A percentile compares a stretch with the other conserved stretches of the same genome.
phyloP scores from a whole-genome alignment of 768 basidiomycete species.

The Artomyces pyxidatus region DNA sequence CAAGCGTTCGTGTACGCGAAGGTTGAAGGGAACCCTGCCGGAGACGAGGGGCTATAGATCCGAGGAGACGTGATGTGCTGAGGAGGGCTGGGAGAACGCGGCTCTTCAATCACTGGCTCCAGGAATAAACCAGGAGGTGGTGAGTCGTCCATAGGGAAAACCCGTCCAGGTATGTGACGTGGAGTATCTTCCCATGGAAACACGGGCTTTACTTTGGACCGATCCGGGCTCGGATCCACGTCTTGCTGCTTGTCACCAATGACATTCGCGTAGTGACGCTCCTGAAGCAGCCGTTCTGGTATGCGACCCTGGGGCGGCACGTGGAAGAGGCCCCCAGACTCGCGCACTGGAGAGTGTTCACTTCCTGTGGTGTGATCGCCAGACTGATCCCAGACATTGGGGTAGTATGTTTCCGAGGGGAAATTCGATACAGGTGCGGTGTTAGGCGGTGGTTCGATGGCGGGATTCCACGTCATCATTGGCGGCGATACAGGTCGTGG shows the following conservation, averaged over 20 bases:
- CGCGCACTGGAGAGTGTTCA: conserved; percentile 15
- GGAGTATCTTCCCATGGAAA: conserved; percentile 95
- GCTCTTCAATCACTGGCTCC: neutral
- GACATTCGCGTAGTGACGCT: conserved; percentile 69
- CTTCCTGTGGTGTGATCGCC: conserved; percentile 34
- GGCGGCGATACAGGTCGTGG: conserved; percentile 51
- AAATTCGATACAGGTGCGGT: conserved; percentile 49
- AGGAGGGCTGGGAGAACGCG: conserved; percentile 19
- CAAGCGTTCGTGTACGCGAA: conserved; percentile 74
- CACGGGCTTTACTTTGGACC: conserved; percentile 59
- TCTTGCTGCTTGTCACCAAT: conserved; percentile 38
- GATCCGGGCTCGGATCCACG: conserved; percentile 52
- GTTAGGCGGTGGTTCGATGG: conserved; percentile 71
- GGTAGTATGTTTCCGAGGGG: conserved; percentile 70
- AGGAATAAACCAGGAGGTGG: conserved; percentile 17
- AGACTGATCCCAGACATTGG: conserved; percentile 80
- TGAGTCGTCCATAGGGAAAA: conserved; percentile 40
- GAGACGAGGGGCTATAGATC: conserved; percentile 24
- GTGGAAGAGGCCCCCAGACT: conserved; percentile 40
- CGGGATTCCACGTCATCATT: conserved; percentile 73
- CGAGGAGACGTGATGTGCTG: conserved; percentile 10
- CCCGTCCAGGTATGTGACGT: conserved; percentile 56
- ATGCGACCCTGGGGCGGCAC: conserved; percentile 53
- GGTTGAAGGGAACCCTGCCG: conserved; percentile 43
- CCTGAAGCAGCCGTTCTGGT: conserved; percentile 55